Evolutionary conservation across 192 early-diverging fungal genomes (phyloP).

Genomic region (Cetraspora pellucida): DNA sequence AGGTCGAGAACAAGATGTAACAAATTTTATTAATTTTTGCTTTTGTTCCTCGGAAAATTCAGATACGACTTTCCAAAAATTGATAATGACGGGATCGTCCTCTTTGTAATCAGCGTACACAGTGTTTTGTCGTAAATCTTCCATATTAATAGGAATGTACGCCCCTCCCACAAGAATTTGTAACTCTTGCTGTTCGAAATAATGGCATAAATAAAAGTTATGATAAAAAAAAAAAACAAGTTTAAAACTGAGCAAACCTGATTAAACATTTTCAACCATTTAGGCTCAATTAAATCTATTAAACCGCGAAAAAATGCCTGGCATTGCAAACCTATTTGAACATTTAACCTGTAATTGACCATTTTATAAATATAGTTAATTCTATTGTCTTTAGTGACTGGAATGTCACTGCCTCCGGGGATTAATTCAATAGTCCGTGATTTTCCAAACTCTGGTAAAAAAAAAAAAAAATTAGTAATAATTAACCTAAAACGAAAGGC

Average conservation of each 20-base stretch:
- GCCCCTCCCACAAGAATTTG: slow-evolving; percentile 87
- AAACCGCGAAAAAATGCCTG: slow-evolving; percentile 85
- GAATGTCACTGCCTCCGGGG: slow-evolving; percentile 70
- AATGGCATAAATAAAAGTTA: neutral
- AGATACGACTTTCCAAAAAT: slow-evolving; percentile 62
- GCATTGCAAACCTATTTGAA: slow-evolving; percentile 75
- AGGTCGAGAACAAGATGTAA: slow-evolving; percentile 88
- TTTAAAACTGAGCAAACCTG: slow-evolving; percentile 44
- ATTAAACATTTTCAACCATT: slow-evolving; percentile 93
- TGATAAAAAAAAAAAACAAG: neutral
- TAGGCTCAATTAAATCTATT: slow-evolving; percentile 78
- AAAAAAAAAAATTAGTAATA: neutral
- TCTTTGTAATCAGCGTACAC: slow-evolving; percentile 73
- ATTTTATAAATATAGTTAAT: slow-evolving; percentile 85
- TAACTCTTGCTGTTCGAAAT: slow-evolving; percentile 70
- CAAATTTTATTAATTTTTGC: slow-evolving; percentile 75
- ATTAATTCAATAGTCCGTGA: slow-evolving; percentile 69
- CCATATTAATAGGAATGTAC: slow-evolving; percentile 72
- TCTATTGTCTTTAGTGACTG: slow-evolving; percentile 85
- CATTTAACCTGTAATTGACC: slow-evolving; percentile 87
- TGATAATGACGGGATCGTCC: slow-evolving; percentile 72
- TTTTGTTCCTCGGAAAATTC: slow-evolving; percentile 53
- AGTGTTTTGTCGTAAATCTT: slow-evolving; percentile 74
- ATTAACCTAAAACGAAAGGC: neutral
- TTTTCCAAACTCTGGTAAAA: slow-evolving; percentile 44